These are phyloP conservation scores for Jatropha podagrica DNA, from an alignment of 441 rosid species.

Conservation along the genomic window DNA sequence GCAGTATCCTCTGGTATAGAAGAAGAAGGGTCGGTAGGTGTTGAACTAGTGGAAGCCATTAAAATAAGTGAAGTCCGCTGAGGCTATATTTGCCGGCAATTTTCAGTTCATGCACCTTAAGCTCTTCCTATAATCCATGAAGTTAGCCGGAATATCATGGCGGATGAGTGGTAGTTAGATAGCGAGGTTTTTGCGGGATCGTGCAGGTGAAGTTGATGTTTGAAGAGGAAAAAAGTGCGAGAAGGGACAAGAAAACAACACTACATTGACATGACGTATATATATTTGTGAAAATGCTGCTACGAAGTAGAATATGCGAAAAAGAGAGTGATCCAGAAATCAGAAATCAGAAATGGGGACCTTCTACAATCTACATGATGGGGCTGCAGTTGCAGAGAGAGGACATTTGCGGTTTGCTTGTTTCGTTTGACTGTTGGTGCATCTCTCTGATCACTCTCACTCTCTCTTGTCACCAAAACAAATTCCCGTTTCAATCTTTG, in stretches of 20 bases:
- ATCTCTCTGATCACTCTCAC: too few species aligned
- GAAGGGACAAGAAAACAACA: not conserved
- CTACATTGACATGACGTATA: not conserved
- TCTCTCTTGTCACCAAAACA: too few species aligned
- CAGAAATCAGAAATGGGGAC: not conserved
- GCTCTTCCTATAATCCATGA: constrained; percentile 1
- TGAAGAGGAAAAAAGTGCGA: not conserved
- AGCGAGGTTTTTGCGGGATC: constrained; percentile 20
- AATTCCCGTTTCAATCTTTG: too few species aligned
- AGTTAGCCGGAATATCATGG: constrained; percentile 5
- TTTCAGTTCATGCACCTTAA: constrained; percentile 1
- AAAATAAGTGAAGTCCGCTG: constrained; percentile 1
- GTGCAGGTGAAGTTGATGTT: constrained; percentile 18
- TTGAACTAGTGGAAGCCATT: constrained; percentile 49
- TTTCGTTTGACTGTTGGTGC: too few species aligned
- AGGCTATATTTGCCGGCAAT: not conserved
- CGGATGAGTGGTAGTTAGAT: not conserved
- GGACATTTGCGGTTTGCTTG: too few species aligned
- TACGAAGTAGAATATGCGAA: not conserved
- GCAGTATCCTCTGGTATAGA: constrained; percentile 58
- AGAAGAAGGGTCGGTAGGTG: constrained; percentile 39
- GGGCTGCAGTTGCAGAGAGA: not conserved
- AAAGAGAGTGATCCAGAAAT: not conserved
- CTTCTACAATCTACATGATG: not conserved
- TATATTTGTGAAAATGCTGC: not conserved